These are phyloP conservation scores for Posidonia australis DNA, from an alignment of 106 monocot species.

Conservation along the genomic window DNA sequence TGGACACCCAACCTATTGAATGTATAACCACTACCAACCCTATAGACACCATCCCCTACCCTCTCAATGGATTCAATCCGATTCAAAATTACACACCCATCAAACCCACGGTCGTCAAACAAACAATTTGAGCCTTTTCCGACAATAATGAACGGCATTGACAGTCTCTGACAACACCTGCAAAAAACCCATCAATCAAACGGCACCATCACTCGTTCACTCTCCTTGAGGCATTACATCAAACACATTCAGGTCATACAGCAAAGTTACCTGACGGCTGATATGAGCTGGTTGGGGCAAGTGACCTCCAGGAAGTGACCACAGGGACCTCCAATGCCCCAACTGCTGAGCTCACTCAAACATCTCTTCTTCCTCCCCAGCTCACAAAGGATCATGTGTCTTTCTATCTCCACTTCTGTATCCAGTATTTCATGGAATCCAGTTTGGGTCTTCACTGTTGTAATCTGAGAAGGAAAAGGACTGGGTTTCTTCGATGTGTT, in stretches of 20 bases:
- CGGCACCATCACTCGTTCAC: too few relatives aligned
- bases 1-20: conserved; percentile 16
- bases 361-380: conserved; percentile 3
- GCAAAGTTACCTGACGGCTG: conserved; percentile 13
- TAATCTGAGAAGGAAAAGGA: too few relatives aligned
- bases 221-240: too few relatives aligned
- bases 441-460: too few relatives aligned
- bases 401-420: too few relatives aligned
- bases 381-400: too few relatives aligned
- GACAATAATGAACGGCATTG: conserved; percentile 8
- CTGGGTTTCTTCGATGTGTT: too few relatives aligned
- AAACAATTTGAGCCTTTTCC: conserved; percentile 31
- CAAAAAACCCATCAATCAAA: not conserved
- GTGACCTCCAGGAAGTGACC: conserved; percentile 22
- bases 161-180: conserved; percentile 4
- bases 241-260: too few relatives aligned
- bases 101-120: conserved; percentile 32
- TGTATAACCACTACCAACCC: conserved; percentile 24
- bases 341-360: conserved; percentile 24
- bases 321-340: conserved; percentile 33
- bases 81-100: conserved; percentile 26
- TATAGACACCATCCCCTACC: conserved; percentile 10
- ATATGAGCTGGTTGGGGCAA: conserved; percentile 14
- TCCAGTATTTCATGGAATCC: too few relatives aligned
- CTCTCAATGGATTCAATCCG: conserved; percentile 12